These are phyloP conservation scores for Albifimbria verrucaria DNA, from an alignment of 2,329 filamentous ascomycete genomes.

Conservation along the genomic window DNA sequence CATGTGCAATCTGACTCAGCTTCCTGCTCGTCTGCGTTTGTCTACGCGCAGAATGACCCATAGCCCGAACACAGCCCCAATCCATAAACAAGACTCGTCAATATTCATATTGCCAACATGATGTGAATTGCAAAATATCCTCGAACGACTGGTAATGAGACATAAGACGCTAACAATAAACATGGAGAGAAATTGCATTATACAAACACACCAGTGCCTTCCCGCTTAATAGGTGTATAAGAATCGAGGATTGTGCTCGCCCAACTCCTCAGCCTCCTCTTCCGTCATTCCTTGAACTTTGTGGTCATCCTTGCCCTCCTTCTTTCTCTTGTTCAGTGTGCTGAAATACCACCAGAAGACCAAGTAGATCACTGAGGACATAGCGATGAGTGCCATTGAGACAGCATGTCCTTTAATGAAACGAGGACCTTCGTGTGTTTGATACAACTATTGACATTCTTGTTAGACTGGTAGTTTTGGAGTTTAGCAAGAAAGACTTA, in stretches of 20 bases:
- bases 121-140: no score
- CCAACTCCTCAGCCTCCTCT: constrained; percentile 26
- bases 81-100: no score
- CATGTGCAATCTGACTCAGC: no score
- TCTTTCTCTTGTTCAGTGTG: constrained; percentile 31
- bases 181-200: no score
- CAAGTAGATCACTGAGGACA: constrained; percentile 40
- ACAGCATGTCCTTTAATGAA: constrained; percentile 49
- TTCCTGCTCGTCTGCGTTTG: no score
- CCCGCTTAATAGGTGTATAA: constrained; percentile 24
- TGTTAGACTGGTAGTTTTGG: not conserved
- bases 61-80: no score
- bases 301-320: constrained; percentile 22
- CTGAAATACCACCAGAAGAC: constrained; percentile 28
- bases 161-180: no score
- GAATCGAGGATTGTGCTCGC: constrained; percentile 26
- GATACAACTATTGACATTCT: constrained; percentile 16
- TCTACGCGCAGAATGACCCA: no score
- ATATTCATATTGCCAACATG: no score
- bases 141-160: no score
- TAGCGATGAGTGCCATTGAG: constrained; percentile 42
- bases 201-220: no score
- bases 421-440: constrained; percentile 34
- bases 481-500: constrained; percentile 6
- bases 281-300: constrained; percentile 22